Base-by-base conservation (phyloP, 257 asterid species). In the Przewalskia tangutica region DNA sequence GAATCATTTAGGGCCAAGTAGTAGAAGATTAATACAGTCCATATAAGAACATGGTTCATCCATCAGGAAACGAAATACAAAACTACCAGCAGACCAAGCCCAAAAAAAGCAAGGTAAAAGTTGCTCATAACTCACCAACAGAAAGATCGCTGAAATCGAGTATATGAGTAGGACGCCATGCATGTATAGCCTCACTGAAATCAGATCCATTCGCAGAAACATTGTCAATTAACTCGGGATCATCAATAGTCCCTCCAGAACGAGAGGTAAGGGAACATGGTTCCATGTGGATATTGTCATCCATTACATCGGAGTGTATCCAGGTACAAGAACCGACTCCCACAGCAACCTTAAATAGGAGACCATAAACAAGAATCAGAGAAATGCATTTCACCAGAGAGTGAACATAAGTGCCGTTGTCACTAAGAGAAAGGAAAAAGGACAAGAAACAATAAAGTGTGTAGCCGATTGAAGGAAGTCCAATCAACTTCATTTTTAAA, bases 251-350 rank as follows among this genome's bases (percentile, higher is more conserved):
- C 82, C 62, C 87, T 84, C 60, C 85, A 55, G 83, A 82, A 71
- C 77, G 84, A 77, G 94, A 89, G 64, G 85, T 77, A 56, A 86
- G 81, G 81, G 79, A 16, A 84, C 79, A 77, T 50, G 89, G 91
- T 79, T 86, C 87, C 98, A 95, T 88, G 89, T 88, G 92, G 86
- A 95, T 85, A 87, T 95, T 95, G 85, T 95, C 99, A 82, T 94
- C 97, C 99, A 95, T 95, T 46, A 95, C 90, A 85, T 94, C 99
- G 0, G 94, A 89, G 92, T 95, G 99, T 88, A 94, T 89, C 99
- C 98, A 95, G 89, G 97, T 89, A 86, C 85, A 90, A 48, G 90
- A 85, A 84, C 85, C 85, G 81, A 71, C 81, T 77, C 91, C 92
- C 77, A 77, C 59, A 80, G 87, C 91, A 53, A 85, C 89, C 97